Evolutionary conservation across 768 basidiomycete genomes (phyloP), one percentile per base, ranked within the genome.

Genomic region (Amanita polypyramis): DNA sequence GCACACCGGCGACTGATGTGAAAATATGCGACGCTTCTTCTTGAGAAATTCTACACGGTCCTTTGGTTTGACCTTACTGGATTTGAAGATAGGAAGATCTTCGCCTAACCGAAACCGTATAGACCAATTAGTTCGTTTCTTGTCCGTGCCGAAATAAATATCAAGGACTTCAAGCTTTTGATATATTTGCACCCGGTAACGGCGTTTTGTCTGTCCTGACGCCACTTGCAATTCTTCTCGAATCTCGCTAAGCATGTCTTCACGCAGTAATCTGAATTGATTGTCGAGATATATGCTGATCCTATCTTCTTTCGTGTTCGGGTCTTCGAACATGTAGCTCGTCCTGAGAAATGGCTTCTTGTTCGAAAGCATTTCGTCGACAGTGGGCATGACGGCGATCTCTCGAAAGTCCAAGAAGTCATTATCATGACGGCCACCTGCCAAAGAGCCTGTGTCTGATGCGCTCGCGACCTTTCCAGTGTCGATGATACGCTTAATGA

Each of bases 361-460:
- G 2, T 52, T 59, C 30, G 63, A 80, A 1, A 50, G 51, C 3
- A 82, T 58, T 56, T 85, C 83, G 35, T 76, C 73, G 0, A 77
- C 70, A 5, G 80, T 80, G 1, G 83, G 83, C 4, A 80, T 61
- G 36, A 85, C 78, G n/a, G 75, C 60, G 17, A 85, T 79, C 7
- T 73, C 51, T 5, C 75, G 74, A 52, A 81, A 85, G 45, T 82
- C 70, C 11, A 60, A 61, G 40, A 76, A 76, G 57, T 85, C 82
- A 44, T 85, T 85, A 54, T 83, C 80, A 48, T 85, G 83, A 2
- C 83, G 69, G 3, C 82, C 82, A 0, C 83, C 83, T 1, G 82
- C 76, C 7, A 62, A 60, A 15, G 57, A 52, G 1, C 61, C 66
- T 2, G 42, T 54, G 10, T 60, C 55, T 14, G 53, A 43, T 5